phyloP scores from a whole-genome alignment of 2,329 filamentous ascomycete genomes.

The Cytospora mali region DNA sequence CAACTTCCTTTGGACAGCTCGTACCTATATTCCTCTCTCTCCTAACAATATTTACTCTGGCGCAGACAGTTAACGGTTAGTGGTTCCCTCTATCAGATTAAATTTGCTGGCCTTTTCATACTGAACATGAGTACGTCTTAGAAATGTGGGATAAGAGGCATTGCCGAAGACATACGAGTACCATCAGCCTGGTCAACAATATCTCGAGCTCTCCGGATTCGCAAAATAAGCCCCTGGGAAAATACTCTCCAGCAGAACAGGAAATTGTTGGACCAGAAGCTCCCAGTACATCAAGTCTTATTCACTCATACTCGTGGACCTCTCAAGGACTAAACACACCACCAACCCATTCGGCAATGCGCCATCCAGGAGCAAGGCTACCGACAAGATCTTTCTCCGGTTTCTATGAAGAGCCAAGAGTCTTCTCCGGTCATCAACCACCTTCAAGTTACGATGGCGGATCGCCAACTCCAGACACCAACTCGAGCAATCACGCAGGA shows the following conservation, averaged over 20 bases:
- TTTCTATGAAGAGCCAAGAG: background rate
- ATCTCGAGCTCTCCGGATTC: background rate
- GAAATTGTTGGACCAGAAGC: background rate
- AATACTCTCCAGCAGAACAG: background rate
- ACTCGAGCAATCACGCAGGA: background rate
- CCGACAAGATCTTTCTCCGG: background rate
- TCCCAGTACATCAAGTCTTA: background rate
- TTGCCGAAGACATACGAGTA: background rate
- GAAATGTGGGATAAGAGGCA: conserved; percentile 6
- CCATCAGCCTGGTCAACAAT: background rate
- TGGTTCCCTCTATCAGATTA: background rate
- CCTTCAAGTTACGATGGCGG: background rate
- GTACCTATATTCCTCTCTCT: conserved; percentile 39
- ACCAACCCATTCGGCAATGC: background rate
- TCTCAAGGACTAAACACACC: background rate
- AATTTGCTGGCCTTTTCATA: background rate
- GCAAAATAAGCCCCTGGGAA: background rate
- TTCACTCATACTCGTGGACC: conserved; percentile 1
- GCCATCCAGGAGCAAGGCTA: background rate
- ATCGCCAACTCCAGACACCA: background rate
- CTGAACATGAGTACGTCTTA: background rate
- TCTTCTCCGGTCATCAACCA: background rate
- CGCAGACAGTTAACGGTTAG: conserved; percentile 37
- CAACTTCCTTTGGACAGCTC: conserved; percentile 40
- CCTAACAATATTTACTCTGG: conserved; percentile 38